A percentile compares a stretch with the other conserved stretches of the same genome.
These are phyloP conservation scores for Lentinula boryana DNA, from an alignment of 768 basidiomycete genomes.

Conservation along the genomic window DNA sequence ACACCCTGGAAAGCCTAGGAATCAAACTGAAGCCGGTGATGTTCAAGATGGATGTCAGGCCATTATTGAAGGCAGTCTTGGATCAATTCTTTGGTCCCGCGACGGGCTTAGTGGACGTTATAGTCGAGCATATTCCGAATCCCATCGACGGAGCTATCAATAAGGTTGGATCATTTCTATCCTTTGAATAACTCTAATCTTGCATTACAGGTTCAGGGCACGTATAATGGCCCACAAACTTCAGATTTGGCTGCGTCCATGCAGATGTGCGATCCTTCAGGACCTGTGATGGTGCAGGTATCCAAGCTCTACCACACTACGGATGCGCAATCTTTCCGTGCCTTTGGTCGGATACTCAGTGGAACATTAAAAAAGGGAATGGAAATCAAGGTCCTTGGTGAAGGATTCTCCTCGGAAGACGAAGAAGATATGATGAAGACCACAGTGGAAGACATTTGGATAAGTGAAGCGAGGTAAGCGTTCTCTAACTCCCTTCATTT, in stretches of 20 bases:
- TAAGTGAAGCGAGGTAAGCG: slow-evolving; percentile 80
- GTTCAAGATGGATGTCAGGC: slow-evolving; percentile 99
- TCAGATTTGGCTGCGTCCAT: slow-evolving; percentile 75
- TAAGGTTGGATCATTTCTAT: slow-evolving; percentile 43
- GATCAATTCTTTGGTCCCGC: slow-evolving; percentile 95
- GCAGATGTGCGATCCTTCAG: slow-evolving; percentile 76
- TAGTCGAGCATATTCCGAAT: slow-evolving; percentile 87
- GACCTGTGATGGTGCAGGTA: slow-evolving; percentile 89
- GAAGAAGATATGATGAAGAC: slow-evolving; percentile 96
- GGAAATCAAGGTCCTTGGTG: slow-evolving; percentile 93
- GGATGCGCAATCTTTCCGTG: slow-evolving; percentile 94
- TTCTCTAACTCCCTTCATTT: neutral
- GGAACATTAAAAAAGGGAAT: slow-evolving; percentile 83
- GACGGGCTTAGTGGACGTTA: slow-evolving; percentile 88
- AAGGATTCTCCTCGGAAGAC: slow-evolving; percentile 97
- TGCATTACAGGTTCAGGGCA: slow-evolving; percentile 58
- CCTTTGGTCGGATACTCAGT: slow-evolving; percentile 91
- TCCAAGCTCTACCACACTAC: slow-evolving; percentile 95
- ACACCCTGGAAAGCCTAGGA: slow-evolving; percentile 68
- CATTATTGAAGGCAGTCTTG: slow-evolving; percentile 86
- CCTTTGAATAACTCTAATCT: neutral
- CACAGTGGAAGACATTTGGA: slow-evolving; percentile 82
- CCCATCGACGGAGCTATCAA: slow-evolving; percentile 49
- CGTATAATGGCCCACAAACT: slow-evolving; percentile 85
- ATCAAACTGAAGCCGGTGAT: slow-evolving; percentile 88